Percentiles rank a stretch among this genome's conserved stretches.
phyloP scores from a whole-genome alignment of 2,329 filamentous ascomycete genomes.

The Grosmannia huntii region DNA sequence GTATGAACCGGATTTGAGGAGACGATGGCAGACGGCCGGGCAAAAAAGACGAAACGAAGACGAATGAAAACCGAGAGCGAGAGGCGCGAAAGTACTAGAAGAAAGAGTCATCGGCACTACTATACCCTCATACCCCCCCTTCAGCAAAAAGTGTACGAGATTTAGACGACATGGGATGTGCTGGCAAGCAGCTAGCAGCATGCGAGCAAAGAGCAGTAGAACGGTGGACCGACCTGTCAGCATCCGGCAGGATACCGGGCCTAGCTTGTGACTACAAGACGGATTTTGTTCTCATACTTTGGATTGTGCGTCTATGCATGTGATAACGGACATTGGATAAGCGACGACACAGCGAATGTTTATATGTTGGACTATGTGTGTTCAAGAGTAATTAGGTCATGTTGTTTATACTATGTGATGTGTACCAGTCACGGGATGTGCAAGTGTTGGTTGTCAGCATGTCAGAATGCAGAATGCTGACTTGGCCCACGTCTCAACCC shows the following conservation, averaged over 20 bases:
- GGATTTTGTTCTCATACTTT: not conserved
- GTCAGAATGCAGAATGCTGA: no score
- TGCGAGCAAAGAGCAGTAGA: not conserved
- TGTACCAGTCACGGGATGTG: no score
- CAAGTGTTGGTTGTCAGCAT: no score
- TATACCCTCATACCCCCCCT: not conserved
- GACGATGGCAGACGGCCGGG: not conserved
- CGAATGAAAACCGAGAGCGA: not conserved
- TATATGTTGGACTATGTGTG: constrained; percentile 11
- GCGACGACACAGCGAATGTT: not conserved
- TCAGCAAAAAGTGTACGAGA: not conserved
- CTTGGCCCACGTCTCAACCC: no score
- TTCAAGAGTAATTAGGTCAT: not conserved
- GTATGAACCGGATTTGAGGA: constrained; percentile 41
- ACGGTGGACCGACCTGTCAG: not conserved
- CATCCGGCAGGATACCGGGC: not conserved
- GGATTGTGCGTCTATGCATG: not conserved
- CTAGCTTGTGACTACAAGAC: not conserved
- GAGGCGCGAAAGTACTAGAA: not conserved
- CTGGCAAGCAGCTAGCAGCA: not conserved
- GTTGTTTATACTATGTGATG: not conserved
- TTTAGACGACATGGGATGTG: not conserved
- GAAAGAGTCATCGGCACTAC: not conserved
- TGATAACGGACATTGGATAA: not conserved
- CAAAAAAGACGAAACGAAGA: not conserved